These are phyloP conservation scores for Nicotiana rustica DNA, from an alignment of 305 asterid genomes.

Conservation along the genomic window DNA sequence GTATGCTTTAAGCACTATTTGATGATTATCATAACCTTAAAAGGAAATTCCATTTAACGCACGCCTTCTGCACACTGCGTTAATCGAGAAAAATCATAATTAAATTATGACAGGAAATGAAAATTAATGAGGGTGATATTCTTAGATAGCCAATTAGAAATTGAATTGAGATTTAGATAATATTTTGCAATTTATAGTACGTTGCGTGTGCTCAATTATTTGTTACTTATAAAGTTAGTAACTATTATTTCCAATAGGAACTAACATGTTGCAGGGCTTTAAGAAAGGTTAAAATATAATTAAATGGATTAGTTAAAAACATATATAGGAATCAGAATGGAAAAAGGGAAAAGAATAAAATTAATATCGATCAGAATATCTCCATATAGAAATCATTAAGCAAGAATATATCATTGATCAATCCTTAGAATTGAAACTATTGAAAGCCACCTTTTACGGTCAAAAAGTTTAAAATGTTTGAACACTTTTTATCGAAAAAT, in stretches of 20 bases:
- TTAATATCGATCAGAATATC: not conserved
- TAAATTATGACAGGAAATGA: not conserved
- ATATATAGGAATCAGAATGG: not conserved
- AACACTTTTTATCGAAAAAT: no score
- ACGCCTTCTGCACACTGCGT: no score
- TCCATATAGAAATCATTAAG: not conserved
- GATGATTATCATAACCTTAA: not conserved
- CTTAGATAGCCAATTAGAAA: not conserved
- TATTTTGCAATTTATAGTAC: not conserved
- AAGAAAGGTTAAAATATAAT: conserved; percentile 4
- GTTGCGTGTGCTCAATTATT: not conserved
- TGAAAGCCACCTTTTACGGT: not conserved
- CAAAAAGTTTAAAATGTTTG: not conserved
- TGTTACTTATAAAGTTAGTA: conserved; percentile 10
- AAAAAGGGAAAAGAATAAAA: not conserved
- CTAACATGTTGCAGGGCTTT: not conserved
- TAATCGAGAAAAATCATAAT: not conserved
- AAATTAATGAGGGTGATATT: not conserved
- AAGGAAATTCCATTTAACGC: not conserved
- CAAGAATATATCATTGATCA: not conserved
- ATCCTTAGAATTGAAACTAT: not conserved
- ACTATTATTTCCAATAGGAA: not conserved
- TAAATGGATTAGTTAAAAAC: not conserved
- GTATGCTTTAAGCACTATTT: not conserved
- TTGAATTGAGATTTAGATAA: not conserved